Percentiles rank a stretch among this genome's conserved stretches.
These are phyloP conservation scores for Gnetum montanum DNA, from an alignment of 75 land plant genomes.

Conservation along the genomic window DNA sequence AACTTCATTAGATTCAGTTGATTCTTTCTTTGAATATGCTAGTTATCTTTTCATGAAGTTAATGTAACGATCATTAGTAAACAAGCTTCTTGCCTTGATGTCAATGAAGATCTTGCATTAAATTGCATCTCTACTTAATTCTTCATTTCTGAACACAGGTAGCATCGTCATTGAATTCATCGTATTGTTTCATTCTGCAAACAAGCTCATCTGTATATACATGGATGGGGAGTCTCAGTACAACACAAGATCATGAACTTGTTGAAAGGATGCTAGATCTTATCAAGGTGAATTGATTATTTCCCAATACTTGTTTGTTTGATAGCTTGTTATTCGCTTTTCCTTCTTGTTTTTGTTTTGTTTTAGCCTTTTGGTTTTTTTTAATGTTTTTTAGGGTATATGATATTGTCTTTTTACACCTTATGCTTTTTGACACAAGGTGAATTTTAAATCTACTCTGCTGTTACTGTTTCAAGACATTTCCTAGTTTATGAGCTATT, in stretches of 20 bases:
- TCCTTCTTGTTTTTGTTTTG: too few species aligned
- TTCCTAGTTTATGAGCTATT: too few species aligned
- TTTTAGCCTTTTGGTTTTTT: too few species aligned
- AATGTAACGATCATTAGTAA: neutral
- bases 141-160: conserved; percentile 24
- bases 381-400: too few species aligned
- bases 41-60: neutral
- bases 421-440: too few species aligned
- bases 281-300: conserved; percentile 55
- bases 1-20: neutral
- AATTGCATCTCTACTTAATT: neutral
- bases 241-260: conserved; percentile 41
- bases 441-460: too few species aligned
- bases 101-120: neutral
- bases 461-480: too few species aligned
- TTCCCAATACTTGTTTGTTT: too few species aligned
- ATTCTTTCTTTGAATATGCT: neutral
- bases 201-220: conserved; percentile 33
- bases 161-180: conserved; percentile 78
- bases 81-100: neutral
- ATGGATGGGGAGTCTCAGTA: conserved; percentile 50
- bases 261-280: conserved; percentile 40
- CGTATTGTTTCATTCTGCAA: conserved; percentile 82
- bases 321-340: too few species aligned
- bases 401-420: too few species aligned